Evolutionary conservation across 2,329 filamentous ascomycete genomes (phyloP), one percentile per base, ranked within the genome.

Genomic region (Domatiomyces globalis): DNA sequence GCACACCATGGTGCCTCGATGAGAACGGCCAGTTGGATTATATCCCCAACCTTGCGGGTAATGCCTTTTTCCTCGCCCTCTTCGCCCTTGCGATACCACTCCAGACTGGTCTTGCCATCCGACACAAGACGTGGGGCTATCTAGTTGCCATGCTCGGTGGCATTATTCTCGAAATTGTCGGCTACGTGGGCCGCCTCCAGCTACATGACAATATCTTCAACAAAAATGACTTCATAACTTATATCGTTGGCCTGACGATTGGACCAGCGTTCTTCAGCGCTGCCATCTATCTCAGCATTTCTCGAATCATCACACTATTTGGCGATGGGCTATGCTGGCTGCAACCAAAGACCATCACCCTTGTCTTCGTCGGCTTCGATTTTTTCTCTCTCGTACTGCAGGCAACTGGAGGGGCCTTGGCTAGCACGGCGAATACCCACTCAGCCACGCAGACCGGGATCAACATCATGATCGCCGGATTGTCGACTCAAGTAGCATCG

Each of bases 251-350:
- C 56, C 69, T 85, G 51, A 84, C 80, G 2, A 74, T 84, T 53
- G 80, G 71, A 0, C 81, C 82, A 0, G 80, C 80, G 1, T 84
- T 83, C 61, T 70, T 83, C 62, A 74, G 78, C 7, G 81, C 78
- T 0, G 77, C 73, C 1, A 73, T 84, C 43, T 85, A 85, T 60
- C 67, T 85, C 49, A 81, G 77, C 54, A 67, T 84, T 8, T 65
- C 65, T 2, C 65, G 65, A 27, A 66, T 71, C 47, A 63, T 70
- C 47, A 60, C 61, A 29, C 54, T 65, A 33, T 69, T 66, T 51
- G 66, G 63, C 46, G 58, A 62, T 20, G 51, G 61, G 10, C 61
- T 66, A 48, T 62, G 64, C n/a, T 61, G 61, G 36, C 60, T 71
- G 46, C 59, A 56, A 5, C 60, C 65, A 4, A 58, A 58, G 17